These are phyloP conservation scores for Peterozyma toletana DNA, from an alignment of 805 yeast species.

Conservation along the genomic window DNA sequence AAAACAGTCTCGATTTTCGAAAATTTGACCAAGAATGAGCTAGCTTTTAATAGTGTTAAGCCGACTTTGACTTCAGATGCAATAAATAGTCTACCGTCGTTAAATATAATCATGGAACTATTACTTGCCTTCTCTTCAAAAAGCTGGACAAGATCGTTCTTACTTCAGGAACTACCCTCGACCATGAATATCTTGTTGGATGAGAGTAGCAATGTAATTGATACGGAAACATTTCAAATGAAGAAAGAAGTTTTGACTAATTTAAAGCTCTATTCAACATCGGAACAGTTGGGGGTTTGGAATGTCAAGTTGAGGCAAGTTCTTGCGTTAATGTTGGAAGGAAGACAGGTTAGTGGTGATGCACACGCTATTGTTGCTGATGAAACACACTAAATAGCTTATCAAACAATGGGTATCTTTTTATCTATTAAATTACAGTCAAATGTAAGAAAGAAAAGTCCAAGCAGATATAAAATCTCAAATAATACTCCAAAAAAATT, in stretches of 20 bases:
- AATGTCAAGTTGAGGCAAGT: background rate
- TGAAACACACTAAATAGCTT: no score
- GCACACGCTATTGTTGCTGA: background rate
- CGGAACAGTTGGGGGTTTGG: background rate
- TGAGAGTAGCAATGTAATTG: background rate
- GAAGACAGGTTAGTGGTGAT: background rate
- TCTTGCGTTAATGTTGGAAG: background rate
- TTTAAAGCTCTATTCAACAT: background rate
- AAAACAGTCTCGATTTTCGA: constrained; percentile 1
- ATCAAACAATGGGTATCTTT: no score
- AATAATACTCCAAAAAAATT: no score
- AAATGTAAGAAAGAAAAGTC: no score
- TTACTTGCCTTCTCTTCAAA: background rate
- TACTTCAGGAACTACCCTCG: background rate
- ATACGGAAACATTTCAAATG: background rate
- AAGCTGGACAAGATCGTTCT: background rate
- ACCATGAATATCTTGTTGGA: constrained; percentile 5
- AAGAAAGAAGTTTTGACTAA: constrained; percentile 1
- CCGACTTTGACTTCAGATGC: background rate
- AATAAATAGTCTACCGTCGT: constrained; percentile 1
- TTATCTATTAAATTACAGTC: no score
- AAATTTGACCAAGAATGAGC: background rate
- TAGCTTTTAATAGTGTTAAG: background rate
- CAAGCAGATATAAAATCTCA: no score
- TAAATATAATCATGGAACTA: background rate